Conservation (phyloP, 306 rosid species). For the Inga laurina region DNA sequence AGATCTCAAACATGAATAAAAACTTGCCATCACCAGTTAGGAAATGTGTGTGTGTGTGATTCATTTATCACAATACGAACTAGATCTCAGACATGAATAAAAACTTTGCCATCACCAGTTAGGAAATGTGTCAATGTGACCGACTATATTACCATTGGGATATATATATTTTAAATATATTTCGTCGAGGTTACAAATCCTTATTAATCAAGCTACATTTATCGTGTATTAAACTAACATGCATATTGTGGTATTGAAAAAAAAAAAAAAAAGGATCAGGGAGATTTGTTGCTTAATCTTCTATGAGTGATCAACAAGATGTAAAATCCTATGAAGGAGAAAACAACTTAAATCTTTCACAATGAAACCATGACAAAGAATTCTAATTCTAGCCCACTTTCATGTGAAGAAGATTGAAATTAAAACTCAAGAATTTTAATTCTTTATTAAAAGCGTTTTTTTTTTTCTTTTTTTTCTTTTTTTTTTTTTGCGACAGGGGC, state of each 20-base stretch:
- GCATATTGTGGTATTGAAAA: too few species aligned
- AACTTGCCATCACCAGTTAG: background rate
- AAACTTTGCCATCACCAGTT: background rate
- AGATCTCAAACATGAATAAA: background rate
- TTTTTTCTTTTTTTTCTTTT: too few species aligned
- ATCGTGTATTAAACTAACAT: too few species aligned
- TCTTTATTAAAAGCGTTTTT: background rate
- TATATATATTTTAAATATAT: too few species aligned
- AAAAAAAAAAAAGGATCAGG: too few species aligned
- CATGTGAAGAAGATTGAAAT: background rate
- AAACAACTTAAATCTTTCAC: background rate
- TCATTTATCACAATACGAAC: background rate
- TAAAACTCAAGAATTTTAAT: background rate
- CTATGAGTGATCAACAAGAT: background rate
- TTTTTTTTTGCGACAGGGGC: conserved; percentile 51
- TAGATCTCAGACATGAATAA: background rate
- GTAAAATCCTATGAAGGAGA: background rate
- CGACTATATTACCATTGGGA: too few species aligned
- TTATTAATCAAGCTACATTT: too few species aligned
- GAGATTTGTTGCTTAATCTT: too few species aligned
- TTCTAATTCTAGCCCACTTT: background rate
- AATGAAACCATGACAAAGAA: background rate
- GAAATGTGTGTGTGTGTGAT: background rate
- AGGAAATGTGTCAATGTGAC: background rate
- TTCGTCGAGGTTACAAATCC: too few species aligned